Percentiles rank a stretch among this genome's conserved stretches.
Evolutionary conservation across 1,284 basidiomycete species (phyloP).

Genomic region (Rhodotorula sp.): DNA sequence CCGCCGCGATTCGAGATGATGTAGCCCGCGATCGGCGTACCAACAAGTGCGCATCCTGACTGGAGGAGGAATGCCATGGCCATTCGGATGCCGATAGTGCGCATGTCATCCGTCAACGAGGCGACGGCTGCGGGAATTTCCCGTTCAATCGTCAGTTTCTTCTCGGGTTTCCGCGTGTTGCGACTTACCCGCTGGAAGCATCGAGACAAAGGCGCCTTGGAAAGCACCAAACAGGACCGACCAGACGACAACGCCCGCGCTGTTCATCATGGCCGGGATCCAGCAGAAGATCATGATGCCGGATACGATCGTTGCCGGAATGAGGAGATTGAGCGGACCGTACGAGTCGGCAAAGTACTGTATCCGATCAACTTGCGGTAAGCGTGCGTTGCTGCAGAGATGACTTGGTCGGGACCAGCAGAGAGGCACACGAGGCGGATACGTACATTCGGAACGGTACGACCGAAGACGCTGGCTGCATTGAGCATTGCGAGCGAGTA

Average conservation of each 20-base stretch:
- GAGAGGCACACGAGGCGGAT: neutral
- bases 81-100: constrained; percentile 35
- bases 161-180: neutral
- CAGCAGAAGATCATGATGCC: constrained; percentile 38
- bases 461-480: constrained; percentile 40
- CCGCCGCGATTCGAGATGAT: constrained; percentile 40
- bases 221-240: constrained; percentile 47
- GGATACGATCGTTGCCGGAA: constrained; percentile 17
- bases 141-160: neutral
- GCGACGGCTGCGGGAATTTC: neutral
- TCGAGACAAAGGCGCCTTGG: constrained; percentile 24
- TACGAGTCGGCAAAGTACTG: constrained; percentile 39
- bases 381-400: neutral
- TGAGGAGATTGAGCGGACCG: constrained; percentile 41
- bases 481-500: constrained; percentile 44
- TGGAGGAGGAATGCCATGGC: constrained; percentile 44
- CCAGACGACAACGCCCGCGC: constrained; percentile 44
- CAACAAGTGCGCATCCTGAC: constrained; percentile 44
- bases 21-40: constrained; percentile 46
- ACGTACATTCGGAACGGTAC: constrained; percentile 43
- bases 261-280: constrained; percentile 34
- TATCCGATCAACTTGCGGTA: accelerated
- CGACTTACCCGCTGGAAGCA: constrained; percentile 29
- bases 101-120: constrained; percentile 32
- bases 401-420: too few relatives aligned